Conservation (phyloP, 495 filamentous ascomycete genomes). For the Immersiella caudata region DNA sequence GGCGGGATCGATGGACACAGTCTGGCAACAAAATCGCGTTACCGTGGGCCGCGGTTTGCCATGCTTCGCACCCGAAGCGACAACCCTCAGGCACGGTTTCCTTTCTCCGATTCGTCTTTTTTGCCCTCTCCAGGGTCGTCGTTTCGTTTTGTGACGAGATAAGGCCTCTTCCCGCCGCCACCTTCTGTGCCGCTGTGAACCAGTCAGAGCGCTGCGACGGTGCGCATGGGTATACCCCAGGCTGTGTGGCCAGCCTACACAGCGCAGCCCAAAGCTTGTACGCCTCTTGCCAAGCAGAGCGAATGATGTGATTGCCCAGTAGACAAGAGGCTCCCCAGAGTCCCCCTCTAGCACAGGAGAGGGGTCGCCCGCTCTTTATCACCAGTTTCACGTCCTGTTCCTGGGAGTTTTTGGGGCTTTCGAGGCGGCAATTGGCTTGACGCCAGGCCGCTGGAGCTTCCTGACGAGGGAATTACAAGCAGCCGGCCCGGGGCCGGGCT, state of each 20-base stretch:
- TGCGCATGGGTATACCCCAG: conserved; percentile 29
- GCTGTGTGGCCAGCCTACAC: conserved; percentile 26
- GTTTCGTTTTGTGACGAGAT: background rate
- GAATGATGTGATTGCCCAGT: background rate
- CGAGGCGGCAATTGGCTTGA: conserved; percentile 17
- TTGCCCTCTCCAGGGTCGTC: background rate
- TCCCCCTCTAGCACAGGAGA: background rate
- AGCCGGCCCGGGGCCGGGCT: conserved; percentile 9
- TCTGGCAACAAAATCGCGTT: background rate
- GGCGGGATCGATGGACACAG: conserved; percentile 8
- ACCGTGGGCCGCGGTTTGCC: conserved; percentile 1
- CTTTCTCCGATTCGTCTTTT: conserved; percentile 1
- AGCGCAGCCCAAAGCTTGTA: conserved; percentile 32
- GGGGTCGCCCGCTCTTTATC: background rate
- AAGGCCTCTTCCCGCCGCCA: background rate
- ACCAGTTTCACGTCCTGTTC: background rate
- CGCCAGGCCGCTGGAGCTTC: conserved; percentile 18
- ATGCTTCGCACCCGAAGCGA: background rate
- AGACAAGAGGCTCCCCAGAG: conserved; percentile 1
- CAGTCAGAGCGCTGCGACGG: conserved; percentile 26
- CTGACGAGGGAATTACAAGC: conserved; percentile 11
- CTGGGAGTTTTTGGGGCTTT: background rate
- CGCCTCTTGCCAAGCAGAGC: conserved; percentile 15
- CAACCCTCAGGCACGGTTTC: background rate
- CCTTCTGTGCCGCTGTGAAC: conserved; percentile 10